Percentiles rank a stretch among this genome's conserved stretches.
These are phyloP conservation scores for Globisporangium cederbergense DNA, from an alignment of 352 stramenopile genomes.

Conservation along the genomic window DNA sequence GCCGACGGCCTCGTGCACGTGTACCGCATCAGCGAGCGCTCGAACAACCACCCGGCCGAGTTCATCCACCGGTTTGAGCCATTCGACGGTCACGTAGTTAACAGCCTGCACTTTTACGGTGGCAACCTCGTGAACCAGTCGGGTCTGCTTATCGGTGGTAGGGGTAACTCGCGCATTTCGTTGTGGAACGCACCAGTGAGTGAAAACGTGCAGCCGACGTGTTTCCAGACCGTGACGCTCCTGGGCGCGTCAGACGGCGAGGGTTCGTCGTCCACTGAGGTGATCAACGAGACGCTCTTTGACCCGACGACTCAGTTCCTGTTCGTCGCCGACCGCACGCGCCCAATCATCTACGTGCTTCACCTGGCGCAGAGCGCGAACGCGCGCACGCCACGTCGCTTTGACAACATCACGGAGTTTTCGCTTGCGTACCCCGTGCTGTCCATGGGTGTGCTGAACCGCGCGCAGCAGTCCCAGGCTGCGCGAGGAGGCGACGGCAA, in stretches of 20 bases:
- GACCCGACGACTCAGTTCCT: constrained; percentile 71
- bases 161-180: constrained; percentile 60
- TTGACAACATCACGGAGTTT: constrained; percentile 85
- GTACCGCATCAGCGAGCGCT: constrained; percentile 52
- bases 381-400: constrained; percentile 35
- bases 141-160: constrained; percentile 62
- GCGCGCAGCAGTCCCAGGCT: constrained; percentile 31
- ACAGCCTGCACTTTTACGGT: constrained; percentile 71
- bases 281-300: constrained; percentile 59
- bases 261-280: constrained; percentile 19
- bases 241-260: constrained; percentile 20
- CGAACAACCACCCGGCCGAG: constrained; percentile 48
- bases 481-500: constrained; percentile 32
- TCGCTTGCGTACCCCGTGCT: constrained; percentile 71
- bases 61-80: constrained; percentile 79
- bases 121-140: constrained; percentile 38
- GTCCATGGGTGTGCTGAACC: constrained; percentile 69
- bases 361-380: constrained; percentile 46
- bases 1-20: constrained; percentile 80
- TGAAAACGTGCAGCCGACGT: constrained; percentile 51
- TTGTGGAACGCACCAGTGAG: constrained; percentile 56
- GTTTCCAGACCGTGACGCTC: constrained; percentile 65
- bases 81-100: constrained; percentile 63
- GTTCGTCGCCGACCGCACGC: constrained; percentile 69
- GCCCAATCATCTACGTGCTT: constrained; percentile 63